These are phyloP conservation scores for Saccharomyces hybrid DNA, from an alignment of 1,139 yeast species.

Conservation along the genomic window DNA sequence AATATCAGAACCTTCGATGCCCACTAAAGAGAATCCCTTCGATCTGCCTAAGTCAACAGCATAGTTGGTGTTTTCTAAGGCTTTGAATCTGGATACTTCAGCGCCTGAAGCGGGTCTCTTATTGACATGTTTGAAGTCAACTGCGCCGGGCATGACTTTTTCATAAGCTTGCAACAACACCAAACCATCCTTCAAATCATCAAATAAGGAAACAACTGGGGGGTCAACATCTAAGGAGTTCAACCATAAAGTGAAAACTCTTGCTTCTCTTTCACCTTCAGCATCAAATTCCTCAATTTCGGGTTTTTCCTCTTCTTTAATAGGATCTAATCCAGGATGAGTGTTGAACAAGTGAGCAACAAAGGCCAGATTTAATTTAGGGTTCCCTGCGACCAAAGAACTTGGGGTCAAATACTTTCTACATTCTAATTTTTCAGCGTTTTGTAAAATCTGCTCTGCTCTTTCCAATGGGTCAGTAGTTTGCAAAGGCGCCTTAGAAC, in stretches of 20 bases:
- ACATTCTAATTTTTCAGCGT: conserved; percentile 87
- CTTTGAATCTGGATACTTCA: conserved; percentile 84
- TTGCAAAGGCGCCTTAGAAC: conserved; percentile 77
- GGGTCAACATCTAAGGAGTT: conserved; percentile 95
- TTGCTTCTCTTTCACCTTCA: conserved; percentile 98
- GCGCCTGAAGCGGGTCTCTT: conserved; percentile 66
- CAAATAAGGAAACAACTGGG: conserved; percentile 83
- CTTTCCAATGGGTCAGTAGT: conserved; percentile 64
- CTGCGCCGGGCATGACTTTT: conserved; percentile 91
- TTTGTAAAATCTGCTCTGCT: conserved; percentile 77
- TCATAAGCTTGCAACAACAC: conserved; percentile 88
- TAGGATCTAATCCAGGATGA: conserved; percentile 93
- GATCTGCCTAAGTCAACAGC: conserved; percentile 95
- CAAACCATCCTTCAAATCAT: conserved; percentile 91
- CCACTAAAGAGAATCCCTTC: conserved; percentile 86
- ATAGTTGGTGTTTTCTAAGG: conserved; percentile 91
- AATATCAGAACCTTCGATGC: conserved; percentile 97
- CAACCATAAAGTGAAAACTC: conserved; percentile 96
- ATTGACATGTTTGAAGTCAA: conserved; percentile 72
- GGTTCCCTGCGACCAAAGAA: conserved; percentile 91
- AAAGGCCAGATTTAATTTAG: conserved; percentile 90
- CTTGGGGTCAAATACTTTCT: conserved; percentile 93
- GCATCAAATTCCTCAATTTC: conserved; percentile 94
- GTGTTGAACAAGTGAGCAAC: conserved; percentile 96
- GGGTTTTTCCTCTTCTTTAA: conserved; percentile 83